These are phyloP conservation scores for Trichosporon ovoides DNA, from an alignment of 1,284 basidiomycete genomes.

Conservation along the genomic window DNA sequence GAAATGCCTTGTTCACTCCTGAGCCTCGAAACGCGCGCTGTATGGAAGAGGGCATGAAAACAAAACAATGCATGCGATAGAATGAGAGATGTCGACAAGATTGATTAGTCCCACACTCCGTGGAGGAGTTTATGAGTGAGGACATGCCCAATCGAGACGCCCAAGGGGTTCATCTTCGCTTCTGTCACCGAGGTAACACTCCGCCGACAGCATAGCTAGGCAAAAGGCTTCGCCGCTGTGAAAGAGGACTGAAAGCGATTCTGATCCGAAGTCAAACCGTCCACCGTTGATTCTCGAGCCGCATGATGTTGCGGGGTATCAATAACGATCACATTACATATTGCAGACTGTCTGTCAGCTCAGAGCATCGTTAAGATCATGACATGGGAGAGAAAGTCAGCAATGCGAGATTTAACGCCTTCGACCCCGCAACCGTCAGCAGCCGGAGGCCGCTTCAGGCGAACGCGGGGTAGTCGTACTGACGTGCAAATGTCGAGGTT, in stretches of 20 bases:
- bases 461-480: slow-evolving; percentile 28
- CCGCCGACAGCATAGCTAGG: slow-evolving; percentile 27
- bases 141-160: slow-evolving; percentile 42
- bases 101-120: slow-evolving; percentile 41
- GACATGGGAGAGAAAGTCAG: slow-evolving; percentile 19
- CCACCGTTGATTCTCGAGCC: no score
- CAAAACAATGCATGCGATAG: background rate
- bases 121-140: slow-evolving; percentile 29
- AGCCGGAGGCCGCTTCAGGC: background rate
- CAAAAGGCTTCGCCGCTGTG: slow-evolving; percentile 32
- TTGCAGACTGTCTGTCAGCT: background rate
- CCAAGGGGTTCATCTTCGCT: slow-evolving; percentile 6
- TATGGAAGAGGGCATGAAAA: background rate
- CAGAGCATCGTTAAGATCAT: background rate
- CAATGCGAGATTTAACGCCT: slow-evolving; percentile 35
- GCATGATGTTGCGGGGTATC: no score
- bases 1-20: no score
- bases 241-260: slow-evolving; percentile 36
- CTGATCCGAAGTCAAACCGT: no score
- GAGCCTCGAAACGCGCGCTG: no score
- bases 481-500: slow-evolving; percentile 41
- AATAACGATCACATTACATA: background rate
- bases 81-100: slow-evolving; percentile 30
- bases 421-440: slow-evolving; percentile 16
- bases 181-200: slow-evolving; percentile 11